Evolutionary conservation across 176 grass and related monocot species (phyloP), one percentile per base, ranked within the genome.

Genomic region (Microstegium vimineum): DNA sequence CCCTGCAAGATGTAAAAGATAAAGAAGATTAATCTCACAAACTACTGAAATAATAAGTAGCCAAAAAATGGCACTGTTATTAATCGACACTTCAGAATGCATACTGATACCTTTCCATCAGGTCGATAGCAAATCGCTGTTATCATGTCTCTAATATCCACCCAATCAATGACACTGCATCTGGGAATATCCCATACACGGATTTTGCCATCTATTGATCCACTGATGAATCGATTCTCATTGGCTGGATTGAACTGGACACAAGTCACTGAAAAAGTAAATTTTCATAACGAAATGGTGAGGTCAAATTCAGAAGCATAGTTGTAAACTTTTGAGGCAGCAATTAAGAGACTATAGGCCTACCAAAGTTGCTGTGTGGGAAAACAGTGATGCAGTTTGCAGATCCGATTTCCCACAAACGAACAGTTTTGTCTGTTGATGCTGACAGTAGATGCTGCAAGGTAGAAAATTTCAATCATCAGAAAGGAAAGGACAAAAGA

Each of bases 131-230:
- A 90, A 78, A 96, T 82, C 46, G 93, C 89, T 62, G 93, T 99
- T 23, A 94, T 83, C 56, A 99, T 99, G 78, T 99, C 93, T 69
- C 79, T 92, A 75, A 67, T 72, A 81, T 99, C 91, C 13, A 71
- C 83, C 97, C 97, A 99, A 82, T 96, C 89, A 25, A 90, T 85
- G 83, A 99, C 97, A 30, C 87, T 89, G 71, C 89, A 72, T 80
- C 75, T 77, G 41, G 35, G 28, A 81, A 96, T 90, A 68, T 90
- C 79, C 97, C 97, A 99, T 63, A 94, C 89, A 74, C 97, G 93
- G 47, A 99, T 85, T 92, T 96, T 99, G 82, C 97, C 97, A 78
- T 99, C 97, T 79, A 99, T 96, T 1, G 97, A 99, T 82, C 97
- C 93, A 82, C 81, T 99, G 43, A 99, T 85, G 72, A 99, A 99